A percentile compares a stretch with the other conserved stretches of the same genome.
phyloP scores from a whole-genome alignment of 108 stramenopile genomes.

The Skeletonema potamos region DNA sequence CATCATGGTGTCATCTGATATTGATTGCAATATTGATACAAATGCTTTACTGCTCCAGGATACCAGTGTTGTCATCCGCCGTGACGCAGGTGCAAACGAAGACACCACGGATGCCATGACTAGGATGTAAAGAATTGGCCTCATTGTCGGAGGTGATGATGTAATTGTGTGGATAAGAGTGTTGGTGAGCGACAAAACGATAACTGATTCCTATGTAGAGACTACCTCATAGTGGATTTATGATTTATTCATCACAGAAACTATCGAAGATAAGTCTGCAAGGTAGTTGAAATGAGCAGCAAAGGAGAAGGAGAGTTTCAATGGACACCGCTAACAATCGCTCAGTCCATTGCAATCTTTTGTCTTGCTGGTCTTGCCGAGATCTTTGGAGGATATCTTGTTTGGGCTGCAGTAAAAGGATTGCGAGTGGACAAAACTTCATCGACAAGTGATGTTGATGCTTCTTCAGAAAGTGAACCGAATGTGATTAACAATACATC shows the following conservation, averaged over 20 bases:
- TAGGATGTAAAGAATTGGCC: not conserved
- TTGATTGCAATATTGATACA: not conserved
- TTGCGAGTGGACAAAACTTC: not conserved
- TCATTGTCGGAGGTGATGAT: not conserved
- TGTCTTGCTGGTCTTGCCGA: conserved; percentile 66
- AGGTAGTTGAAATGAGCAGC: not conserved
- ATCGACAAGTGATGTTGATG: not conserved
- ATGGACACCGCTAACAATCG: conserved; percentile 59
- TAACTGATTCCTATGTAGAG: no score
- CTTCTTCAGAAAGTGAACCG: no score
- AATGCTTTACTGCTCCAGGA: not conserved
- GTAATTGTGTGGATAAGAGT: not conserved
- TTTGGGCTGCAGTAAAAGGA: conserved; percentile 60
- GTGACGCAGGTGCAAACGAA: not conserved
- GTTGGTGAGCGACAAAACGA: no score
- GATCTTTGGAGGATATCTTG: conserved; percentile 80
- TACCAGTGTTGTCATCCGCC: not conserved
- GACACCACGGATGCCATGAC: not conserved
- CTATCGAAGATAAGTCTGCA: not conserved
- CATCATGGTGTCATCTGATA: not conserved
- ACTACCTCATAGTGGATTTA: not conserved
- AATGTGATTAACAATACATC: no score
- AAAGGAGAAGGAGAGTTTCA: conserved; percentile 36
- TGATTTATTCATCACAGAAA: no score
- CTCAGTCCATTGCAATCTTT: conserved; percentile 64